phyloP scores from a whole-genome alignment of 192 early-diverging fungal species.

The Backusella australiensis region DNA sequence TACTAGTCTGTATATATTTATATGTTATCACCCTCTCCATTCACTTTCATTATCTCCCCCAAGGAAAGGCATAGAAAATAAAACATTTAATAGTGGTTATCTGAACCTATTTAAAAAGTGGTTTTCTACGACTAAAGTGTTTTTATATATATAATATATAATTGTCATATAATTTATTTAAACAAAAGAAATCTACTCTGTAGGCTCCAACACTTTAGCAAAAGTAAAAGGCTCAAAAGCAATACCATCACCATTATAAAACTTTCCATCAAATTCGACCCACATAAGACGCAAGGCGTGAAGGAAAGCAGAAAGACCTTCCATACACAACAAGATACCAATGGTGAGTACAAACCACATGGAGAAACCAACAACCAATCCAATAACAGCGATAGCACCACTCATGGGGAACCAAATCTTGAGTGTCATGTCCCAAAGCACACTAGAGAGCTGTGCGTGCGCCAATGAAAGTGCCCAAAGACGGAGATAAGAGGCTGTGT shows the following conservation, averaged over 20 bases:
- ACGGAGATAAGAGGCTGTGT: constrained; percentile 98
- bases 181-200: constrained; percentile 1
- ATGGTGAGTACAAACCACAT: constrained; percentile 90
- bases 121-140: too few relatives aligned
- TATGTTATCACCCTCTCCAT: not conserved
- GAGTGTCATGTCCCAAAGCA: constrained; percentile 94
- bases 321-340: constrained; percentile 78
- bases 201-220: constrained; percentile 19
- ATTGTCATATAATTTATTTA: not conserved
- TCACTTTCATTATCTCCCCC: too few relatives aligned
- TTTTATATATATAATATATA: too few relatives aligned
- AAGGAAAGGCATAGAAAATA: too few relatives aligned
- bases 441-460: constrained; percentile 96
- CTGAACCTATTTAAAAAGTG: too few relatives aligned
- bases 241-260: constrained; percentile 88
- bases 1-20: not conserved
- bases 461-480: constrained; percentile 98
- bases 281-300: constrained; percentile 93
- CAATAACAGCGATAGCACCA: constrained; percentile 59
- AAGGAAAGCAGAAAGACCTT: constrained; percentile 84
- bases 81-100: too few relatives aligned
- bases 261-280: constrained; percentile 99
- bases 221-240: constrained; percentile 95
- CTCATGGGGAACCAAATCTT: constrained; percentile 49
- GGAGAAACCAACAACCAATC: constrained; percentile 75